phyloP scores from a whole-genome alignment of 495 filamentous ascomycete species.

The Neurospora sp. region DNA sequence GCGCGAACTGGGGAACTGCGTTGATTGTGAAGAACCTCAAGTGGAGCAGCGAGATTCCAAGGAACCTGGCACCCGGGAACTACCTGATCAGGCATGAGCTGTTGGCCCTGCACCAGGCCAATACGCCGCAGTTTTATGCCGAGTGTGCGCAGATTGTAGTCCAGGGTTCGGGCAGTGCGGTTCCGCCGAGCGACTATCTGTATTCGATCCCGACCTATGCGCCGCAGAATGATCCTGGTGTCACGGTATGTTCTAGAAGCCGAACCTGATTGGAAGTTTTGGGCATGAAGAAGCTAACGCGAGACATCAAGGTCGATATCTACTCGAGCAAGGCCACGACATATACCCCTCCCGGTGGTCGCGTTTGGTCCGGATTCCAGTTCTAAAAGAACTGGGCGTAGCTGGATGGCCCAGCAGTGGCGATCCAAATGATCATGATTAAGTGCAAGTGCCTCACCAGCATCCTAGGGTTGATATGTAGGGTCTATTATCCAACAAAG shows the following conservation, averaged over 20 bases:
- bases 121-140: constrained; percentile 30
- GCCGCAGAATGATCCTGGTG: constrained; percentile 36
- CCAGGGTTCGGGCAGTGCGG: constrained; percentile 23
- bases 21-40: constrained; percentile 35
- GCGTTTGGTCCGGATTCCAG: constrained; percentile 37
- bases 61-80: constrained; percentile 24
- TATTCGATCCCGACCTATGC: constrained; percentile 41
- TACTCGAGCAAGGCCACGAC: constrained; percentile 34
- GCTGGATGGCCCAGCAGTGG: not conserved
- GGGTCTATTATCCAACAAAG: not conserved
- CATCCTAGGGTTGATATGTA: not conserved
- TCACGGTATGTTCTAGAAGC: constrained; percentile 27
- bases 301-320: constrained; percentile 32
- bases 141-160: constrained; percentile 36
- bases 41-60: constrained; percentile 34
- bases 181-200: constrained; percentile 19
- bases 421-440: not conserved
- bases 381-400: not conserved
- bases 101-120: constrained; percentile 28
- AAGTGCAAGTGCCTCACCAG: not conserved
- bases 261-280: not conserved
- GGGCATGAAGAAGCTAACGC: not conserved
- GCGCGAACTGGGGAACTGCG: constrained; percentile 42
- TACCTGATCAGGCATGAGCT: constrained; percentile 36
- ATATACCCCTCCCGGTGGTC: constrained; percentile 41